Evolutionary conservation across 495 filamentous ascomycete species (phyloP).

Genomic region (Neurospora sp.): DNA sequence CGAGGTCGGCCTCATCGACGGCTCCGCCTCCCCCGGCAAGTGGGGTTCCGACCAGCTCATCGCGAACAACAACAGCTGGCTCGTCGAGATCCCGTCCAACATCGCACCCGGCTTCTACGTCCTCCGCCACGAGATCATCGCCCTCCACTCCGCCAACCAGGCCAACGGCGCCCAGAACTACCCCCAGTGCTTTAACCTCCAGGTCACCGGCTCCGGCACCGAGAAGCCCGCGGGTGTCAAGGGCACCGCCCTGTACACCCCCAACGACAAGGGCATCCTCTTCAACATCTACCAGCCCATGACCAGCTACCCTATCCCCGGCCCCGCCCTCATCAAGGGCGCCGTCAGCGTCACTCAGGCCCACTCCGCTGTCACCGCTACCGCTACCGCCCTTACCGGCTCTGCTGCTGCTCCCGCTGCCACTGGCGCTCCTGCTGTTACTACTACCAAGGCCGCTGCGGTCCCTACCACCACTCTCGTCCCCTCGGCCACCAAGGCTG

Average conservation of each 20-base stretch:
- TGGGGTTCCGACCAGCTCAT: conserved; percentile 62
- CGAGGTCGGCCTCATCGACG: conserved; percentile 49
- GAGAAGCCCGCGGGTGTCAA: conserved; percentile 45
- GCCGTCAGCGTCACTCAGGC: conserved; percentile 6
- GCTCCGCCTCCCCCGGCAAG: conserved; percentile 35
- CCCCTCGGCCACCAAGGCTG: neutral
- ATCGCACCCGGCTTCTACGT: conserved; percentile 65
- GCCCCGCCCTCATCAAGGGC: conserved; percentile 32
- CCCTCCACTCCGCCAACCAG: conserved; percentile 56
- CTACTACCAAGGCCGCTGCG: neutral
- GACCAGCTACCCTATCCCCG: conserved; percentile 38
- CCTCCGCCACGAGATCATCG: conserved; percentile 73
- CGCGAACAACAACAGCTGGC: conserved; percentile 57
- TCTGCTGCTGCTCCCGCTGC: conserved; percentile 1
- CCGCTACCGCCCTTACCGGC: conserved; percentile 10
- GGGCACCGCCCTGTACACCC: conserved; percentile 52
- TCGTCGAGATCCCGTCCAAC: conserved; percentile 54
- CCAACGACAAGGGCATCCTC: conserved; percentile 51
- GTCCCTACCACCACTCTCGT: neutral
- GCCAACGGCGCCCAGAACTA: conserved; percentile 67
- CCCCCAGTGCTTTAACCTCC: conserved; percentile 67
- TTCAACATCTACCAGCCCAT: conserved; percentile 54
- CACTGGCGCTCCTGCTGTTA: neutral
- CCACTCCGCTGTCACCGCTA: conserved; percentile 6
- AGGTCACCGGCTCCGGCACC: conserved; percentile 56